phyloP scores from a whole-genome alignment of 106 monocot species.

The Dendrobium nobile region DNA sequence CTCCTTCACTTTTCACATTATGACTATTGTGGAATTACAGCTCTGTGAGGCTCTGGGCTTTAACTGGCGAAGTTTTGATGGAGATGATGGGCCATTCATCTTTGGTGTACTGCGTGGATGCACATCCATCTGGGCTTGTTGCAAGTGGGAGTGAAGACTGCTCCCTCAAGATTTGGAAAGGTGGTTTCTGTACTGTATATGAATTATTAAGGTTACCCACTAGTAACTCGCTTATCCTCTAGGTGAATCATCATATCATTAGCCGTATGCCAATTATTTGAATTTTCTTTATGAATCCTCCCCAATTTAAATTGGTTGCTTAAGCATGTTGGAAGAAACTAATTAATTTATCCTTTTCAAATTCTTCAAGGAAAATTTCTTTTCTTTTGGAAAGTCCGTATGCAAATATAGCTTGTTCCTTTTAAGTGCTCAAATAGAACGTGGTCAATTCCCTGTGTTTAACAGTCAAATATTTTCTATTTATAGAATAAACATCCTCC shows the following conservation, averaged over 20 bases:
- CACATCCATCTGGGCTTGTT: slow-evolving; percentile 81
- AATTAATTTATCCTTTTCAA: not conserved
- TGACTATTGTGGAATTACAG: slow-evolving; percentile 33
- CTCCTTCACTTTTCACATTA: not conserved
- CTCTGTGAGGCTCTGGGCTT: slow-evolving; percentile 83
- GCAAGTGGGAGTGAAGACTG: slow-evolving; percentile 95
- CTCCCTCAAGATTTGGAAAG: slow-evolving; percentile 89
- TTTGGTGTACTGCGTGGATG: slow-evolving; percentile 86
- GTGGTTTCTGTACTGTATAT: slow-evolving; percentile 21
- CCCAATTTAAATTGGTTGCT: not conserved
- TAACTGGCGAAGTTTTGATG: slow-evolving; percentile 82
- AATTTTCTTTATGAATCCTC: not conserved
- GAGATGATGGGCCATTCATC: slow-evolving; percentile 95
- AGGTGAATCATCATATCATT: slow-evolving; percentile 1
- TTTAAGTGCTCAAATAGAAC: not conserved
- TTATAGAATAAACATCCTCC: not conserved
- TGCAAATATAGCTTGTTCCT: not conserved
- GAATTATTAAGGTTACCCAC: not conserved
- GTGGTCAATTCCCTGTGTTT: not conserved
- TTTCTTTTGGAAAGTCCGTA: not conserved
- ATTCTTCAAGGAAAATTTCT: not conserved
- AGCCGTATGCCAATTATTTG: not conserved
- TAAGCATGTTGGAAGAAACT: not conserved
- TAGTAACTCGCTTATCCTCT: not conserved
- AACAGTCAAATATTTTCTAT: not conserved